phyloP scores from a whole-genome alignment of 192 early-diverging fungal species.

The Fimicolochytrium jonesii region DNA sequence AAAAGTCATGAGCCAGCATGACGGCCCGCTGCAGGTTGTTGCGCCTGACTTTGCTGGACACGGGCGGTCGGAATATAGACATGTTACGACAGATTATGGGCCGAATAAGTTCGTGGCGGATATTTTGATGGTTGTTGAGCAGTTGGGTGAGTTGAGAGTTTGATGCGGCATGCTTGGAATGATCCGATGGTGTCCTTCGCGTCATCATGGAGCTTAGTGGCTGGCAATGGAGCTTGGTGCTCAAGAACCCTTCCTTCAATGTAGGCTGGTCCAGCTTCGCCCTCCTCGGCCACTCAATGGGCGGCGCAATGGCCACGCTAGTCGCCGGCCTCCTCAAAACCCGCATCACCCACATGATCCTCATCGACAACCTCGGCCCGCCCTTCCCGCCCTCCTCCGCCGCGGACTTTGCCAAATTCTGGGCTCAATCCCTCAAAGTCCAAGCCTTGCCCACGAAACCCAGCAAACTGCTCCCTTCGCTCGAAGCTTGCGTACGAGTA shows the following conservation, averaged over 20 bases:
- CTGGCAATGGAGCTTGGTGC: too few species aligned
- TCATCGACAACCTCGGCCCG: constrained; percentile 21
- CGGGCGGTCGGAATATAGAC: constrained; percentile 19
- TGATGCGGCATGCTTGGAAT: too few species aligned
- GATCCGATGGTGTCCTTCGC: too few species aligned
- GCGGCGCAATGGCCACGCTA: constrained; percentile 9
- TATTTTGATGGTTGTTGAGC: not conserved
- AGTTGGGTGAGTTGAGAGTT: too few species aligned
- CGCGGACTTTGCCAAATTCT: not conserved
- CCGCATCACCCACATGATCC: not conserved
- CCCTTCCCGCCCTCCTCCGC: constrained; percentile 9
- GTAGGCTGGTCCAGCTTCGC: constrained; percentile 13
- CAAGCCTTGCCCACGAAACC: not conserved
- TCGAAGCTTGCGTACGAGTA: constrained; percentile 8
- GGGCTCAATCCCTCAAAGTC: not conserved
- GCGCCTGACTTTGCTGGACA: constrained; percentile 28
- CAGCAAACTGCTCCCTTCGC: not conserved
- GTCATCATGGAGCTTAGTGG: too few species aligned
- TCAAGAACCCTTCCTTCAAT: too few species aligned
- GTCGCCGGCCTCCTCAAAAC: constrained; percentile 3
- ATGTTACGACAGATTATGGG: constrained; percentile 15
- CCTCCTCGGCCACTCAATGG: constrained; percentile 27
- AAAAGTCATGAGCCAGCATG: not conserved
- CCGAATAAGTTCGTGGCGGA: constrained; percentile 22
- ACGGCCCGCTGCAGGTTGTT: constrained; percentile 14